phyloP scores from a whole-genome alignment of 441 rosid genomes.

The Macaranga tanarius region DNA sequence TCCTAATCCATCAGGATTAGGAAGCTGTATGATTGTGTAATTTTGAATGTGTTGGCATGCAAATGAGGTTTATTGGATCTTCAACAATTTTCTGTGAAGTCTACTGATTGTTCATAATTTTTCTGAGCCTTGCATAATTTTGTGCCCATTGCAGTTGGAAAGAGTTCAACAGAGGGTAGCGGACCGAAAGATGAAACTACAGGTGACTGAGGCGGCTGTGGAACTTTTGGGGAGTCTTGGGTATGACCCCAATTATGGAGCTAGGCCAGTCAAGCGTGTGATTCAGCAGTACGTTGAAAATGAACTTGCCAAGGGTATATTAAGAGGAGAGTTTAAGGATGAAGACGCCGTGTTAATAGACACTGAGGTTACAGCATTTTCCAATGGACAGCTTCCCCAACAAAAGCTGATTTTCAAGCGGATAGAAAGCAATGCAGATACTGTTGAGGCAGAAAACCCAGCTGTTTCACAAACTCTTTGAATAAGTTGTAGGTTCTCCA shows the following conservation, averaged over 20 bases:
- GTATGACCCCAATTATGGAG: slow-evolving; percentile 95
- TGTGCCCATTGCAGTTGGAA: slow-evolving; percentile 56
- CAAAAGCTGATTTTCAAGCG: slow-evolving; percentile 74
- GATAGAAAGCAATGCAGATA: slow-evolving; percentile 33
- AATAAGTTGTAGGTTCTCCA: slow-evolving; percentile 1
- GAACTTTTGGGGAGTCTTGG: slow-evolving; percentile 86
- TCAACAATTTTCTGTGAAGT: too few relatives aligned
- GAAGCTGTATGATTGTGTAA: too few relatives aligned
- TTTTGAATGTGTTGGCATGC: too few relatives aligned
- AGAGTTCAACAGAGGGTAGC: slow-evolving; percentile 88
- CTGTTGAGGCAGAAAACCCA: slow-evolving; percentile 35
- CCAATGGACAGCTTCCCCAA: slow-evolving; percentile 80
- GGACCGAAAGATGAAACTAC: slow-evolving; percentile 79
- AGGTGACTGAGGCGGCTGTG: slow-evolving; percentile 68
- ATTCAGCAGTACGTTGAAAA: slow-evolving; percentile 92
- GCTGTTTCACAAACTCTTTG: slow-evolving; percentile 37
- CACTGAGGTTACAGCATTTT: slow-evolving; percentile 64
- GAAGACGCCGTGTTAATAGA: slow-evolving; percentile 67
- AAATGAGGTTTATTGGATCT: too few relatives aligned
- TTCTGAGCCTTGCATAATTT: slow-evolving; percentile 2
- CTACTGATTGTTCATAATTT: not conserved
- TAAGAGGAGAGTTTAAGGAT: slow-evolving; percentile 86
- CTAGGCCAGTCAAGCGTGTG: slow-evolving; percentile 95
- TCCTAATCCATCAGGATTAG: too few relatives aligned
- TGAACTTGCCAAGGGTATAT: slow-evolving; percentile 92